Base-by-base conservation (phyloP, 148 eudicot species). In the Arctostaphylos glauca region DNA sequence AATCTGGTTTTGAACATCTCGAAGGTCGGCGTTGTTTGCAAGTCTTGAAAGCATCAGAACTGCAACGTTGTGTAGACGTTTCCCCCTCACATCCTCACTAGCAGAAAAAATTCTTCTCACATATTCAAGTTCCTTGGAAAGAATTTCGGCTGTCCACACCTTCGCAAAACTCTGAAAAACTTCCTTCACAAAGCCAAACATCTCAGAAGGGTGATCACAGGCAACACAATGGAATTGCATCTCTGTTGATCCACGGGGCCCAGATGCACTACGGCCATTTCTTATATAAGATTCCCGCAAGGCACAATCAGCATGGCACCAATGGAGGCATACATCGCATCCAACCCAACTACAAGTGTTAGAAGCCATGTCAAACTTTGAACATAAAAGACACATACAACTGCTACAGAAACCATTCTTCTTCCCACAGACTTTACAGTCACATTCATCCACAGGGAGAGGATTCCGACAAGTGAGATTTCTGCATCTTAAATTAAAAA, bases 261-360 rank as follows among this genome's bases (percentile, higher is more conserved):
- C 90, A 54, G 85, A 67, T 72, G 85, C 93, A 90, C 95, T 92
- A 49, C 83, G 89, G 3, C 98, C 99, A 77, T 93, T 96, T 89
- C 94, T 93, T 58, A 96, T 92, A 85, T 83, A 89, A 54, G 91
- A 89, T 75, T 93, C 90, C 60, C 88, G 87, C 82, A 94, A 82
- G 47, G 97, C 99, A 88, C 99, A 96, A 84, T 96, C 97, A 12
- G 96, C 92, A 82, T 96, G 99, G 86, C 99, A 96, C 99, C 99
- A 96, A 86, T 96, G 99, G 66, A 91, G 84, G 86, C 99, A 96
- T 52, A 93, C 90, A 81, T 96, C 99, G 84, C 99, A 96, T 49
- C 99, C 99, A 60, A 96, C 99, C 99, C 99, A 96, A 85, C 99
- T 91, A 90, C 99, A 96, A 2, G 99, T 96, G 88, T 94, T 96